Evolutionary conservation across 2,329 filamentous ascomycete genomes (phyloP), one percentile per base, ranked within the genome.

Genomic region (Colletotrichum gloeosporioides): DNA sequence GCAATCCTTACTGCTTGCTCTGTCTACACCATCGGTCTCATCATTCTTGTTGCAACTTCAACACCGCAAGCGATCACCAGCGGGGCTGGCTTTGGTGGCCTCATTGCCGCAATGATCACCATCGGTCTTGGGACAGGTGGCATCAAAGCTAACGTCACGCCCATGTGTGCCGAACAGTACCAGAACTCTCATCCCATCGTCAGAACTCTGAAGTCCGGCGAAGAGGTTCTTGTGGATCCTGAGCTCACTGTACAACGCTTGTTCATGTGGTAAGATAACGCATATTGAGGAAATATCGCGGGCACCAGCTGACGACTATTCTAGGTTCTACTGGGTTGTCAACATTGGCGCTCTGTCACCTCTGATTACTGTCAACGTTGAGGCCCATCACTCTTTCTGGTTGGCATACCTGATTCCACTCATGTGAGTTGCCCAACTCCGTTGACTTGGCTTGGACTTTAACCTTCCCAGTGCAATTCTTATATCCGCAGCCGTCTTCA

Each of bases 41-140:
- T 80, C 4, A 73, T 80, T 8, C 84, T 92, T 25, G 87, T 90
- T 79, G 83, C 88, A 8, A 90, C 90, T 1, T 86, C 90, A 0
- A 83, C 87, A 2, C 85, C 86, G 0, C 71, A 78, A 1, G 79
- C 84, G 1, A 80, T 87, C 67, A 81, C 81, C 15, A 79, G 82
- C 10, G 83, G 84, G 4, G 85, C 86, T 16, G 83, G 89, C 5
- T 84, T 91, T 36, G 88, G 86, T 7, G 88, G 88, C 2, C 88
- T 91, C 78, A 87, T 91, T 61, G 83, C 88, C 1, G 88, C 89
- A 74, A 88, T 93, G 75, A 85, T 94, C 78, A 82, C 93, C 77
- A 92, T 94, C 76, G 93, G 92, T 75, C 82, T 94, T 10, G 93
- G 92, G 64, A 93, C 92, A 3, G 93, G 93, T 79, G 91, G 92